Evolutionary conservation across 1,284 basidiomycete species (phyloP).

Genomic region (Anthracocystis panici-leucophaei): DNA sequence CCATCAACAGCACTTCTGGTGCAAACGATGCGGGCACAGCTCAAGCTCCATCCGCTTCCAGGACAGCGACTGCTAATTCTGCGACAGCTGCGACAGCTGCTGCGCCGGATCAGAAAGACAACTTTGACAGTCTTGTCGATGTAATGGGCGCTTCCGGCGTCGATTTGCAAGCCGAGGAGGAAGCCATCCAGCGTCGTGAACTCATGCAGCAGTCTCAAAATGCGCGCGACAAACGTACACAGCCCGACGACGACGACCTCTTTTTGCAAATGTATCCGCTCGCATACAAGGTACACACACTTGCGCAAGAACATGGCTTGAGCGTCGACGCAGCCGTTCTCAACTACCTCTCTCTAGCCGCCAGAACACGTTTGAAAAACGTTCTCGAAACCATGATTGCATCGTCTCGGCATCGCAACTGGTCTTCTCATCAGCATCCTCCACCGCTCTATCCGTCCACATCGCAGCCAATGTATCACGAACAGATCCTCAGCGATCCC

Average conservation of each 20-base stretch:
- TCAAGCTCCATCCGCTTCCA: conserved; percentile 7
- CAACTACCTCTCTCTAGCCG: conserved; percentile 65
- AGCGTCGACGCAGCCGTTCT: conserved; percentile 66
- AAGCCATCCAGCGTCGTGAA: conserved; percentile 58
- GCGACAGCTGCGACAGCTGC: conserved; percentile 11
- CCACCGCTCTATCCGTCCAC: conserved; percentile 53
- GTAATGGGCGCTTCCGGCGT: conserved; percentile 65
- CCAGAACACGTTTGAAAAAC: conserved; percentile 63
- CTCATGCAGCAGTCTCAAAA: conserved; percentile 48
- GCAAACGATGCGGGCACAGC: conserved; percentile 12
- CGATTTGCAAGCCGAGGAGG: conserved; percentile 65
- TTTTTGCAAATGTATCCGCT: conserved; percentile 63
- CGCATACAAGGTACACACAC: conserved; percentile 61
- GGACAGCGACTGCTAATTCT: background rate
- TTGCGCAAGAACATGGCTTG: conserved; percentile 58
- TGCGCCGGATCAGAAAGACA: conserved; percentile 38
- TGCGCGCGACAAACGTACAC: conserved; percentile 23
- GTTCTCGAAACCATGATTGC: conserved; percentile 66
- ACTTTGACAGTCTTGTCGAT: conserved; percentile 62
- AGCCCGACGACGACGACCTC: conserved; percentile 51
- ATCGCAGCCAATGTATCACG: conserved; percentile 59
- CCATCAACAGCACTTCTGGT: conserved; percentile 20
- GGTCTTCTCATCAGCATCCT: conserved; percentile 63
- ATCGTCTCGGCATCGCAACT: conserved; percentile 64
- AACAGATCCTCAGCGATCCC: conserved; percentile 60